phyloP scores from a whole-genome alignment of 805 yeast species.

The Saccharomyces eubayanus region DNA sequence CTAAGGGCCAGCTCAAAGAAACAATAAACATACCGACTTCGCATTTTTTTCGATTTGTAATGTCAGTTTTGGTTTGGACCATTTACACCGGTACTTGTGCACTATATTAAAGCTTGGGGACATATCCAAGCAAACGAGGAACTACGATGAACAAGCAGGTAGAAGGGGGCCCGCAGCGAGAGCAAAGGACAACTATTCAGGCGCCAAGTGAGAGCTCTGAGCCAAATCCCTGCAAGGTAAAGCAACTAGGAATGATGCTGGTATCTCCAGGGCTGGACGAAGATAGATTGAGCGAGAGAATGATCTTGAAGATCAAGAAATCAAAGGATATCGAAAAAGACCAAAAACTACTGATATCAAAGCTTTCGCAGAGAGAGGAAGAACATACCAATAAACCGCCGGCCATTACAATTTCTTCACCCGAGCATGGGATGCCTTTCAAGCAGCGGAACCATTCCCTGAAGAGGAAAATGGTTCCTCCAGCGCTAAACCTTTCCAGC shows the following conservation, averaged over 20 bases:
- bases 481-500: constrained; percentile 16
- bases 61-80: not conserved
- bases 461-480: constrained; percentile 22
- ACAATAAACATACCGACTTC: not conserved
- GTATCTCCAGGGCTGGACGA: constrained; percentile 24
- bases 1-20: not conserved
- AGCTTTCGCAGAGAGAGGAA: constrained; percentile 5
- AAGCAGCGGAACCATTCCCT: constrained; percentile 13
- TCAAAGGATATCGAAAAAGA: constrained; percentile 21
- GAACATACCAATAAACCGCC: not conserved
- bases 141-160: not conserved
- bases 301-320: constrained; percentile 17
- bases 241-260: constrained; percentile 20
- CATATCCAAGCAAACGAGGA: not conserved
- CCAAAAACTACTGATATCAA: constrained; percentile 18
- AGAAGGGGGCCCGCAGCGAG: not conserved
- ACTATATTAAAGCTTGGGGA: not conserved
- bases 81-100: not conserved
- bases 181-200: not conserved
- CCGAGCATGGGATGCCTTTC: not conserved
- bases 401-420: not conserved
- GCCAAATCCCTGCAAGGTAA: constrained; percentile 2
- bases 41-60: no score
- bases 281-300: constrained; percentile 18
- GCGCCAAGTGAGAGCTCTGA: not conserved